Evolutionary conservation across 2,329 filamentous ascomycete species (phyloP).

Genomic region (Sporothrix schenckii): DNA sequence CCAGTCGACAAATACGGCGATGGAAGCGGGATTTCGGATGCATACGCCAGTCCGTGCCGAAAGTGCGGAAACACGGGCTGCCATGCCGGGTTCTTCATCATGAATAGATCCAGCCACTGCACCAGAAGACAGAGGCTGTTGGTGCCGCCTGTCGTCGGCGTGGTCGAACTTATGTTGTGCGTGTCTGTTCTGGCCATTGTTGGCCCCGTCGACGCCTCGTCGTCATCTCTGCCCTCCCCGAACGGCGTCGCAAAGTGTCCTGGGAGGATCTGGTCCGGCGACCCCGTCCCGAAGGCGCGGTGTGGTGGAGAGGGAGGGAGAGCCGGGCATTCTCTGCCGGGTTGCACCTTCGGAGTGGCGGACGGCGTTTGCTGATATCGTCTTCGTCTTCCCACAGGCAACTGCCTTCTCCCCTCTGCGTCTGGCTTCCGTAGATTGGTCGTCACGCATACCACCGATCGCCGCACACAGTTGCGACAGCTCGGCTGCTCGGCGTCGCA

Average conservation of each 20-base stretch:
- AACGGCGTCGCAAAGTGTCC: slow-evolving; percentile 18
- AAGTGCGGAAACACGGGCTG: slow-evolving; percentile 29
- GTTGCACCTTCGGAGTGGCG: not conserved
- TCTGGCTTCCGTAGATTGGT: slow-evolving; percentile 26
- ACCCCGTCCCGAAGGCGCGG: not conserved
- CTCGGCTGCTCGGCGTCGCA: slow-evolving; percentile 31
- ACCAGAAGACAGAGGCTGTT: slow-evolving; percentile 28
- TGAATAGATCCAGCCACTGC: slow-evolving; percentile 32
- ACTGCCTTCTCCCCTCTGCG: slow-evolving; percentile 7
- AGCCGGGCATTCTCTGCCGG: not conserved
- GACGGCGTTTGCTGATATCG: not conserved
- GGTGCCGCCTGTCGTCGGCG: not conserved
- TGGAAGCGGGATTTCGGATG: slow-evolving; percentile 27
- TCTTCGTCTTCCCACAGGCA: slow-evolving; percentile 22
- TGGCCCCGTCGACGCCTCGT: not conserved
- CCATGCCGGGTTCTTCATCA: slow-evolving; percentile 28
- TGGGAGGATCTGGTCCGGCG: slow-evolving; percentile 5
- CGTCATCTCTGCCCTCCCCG: not conserved
- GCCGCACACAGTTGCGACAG: slow-evolving; percentile 29
- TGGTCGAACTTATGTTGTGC: too few relatives aligned
- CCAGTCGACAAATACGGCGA: slow-evolving; percentile 2
- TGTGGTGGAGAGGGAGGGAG: not conserved
- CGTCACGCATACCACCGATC: slow-evolving; percentile 27
- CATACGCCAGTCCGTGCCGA: slow-evolving; percentile 23
- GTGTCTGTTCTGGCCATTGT: not conserved